These are phyloP conservation scores for Tuber melanosporum DNA, from an alignment of 495 filamentous ascomycete genomes.

Conservation along the genomic window DNA sequence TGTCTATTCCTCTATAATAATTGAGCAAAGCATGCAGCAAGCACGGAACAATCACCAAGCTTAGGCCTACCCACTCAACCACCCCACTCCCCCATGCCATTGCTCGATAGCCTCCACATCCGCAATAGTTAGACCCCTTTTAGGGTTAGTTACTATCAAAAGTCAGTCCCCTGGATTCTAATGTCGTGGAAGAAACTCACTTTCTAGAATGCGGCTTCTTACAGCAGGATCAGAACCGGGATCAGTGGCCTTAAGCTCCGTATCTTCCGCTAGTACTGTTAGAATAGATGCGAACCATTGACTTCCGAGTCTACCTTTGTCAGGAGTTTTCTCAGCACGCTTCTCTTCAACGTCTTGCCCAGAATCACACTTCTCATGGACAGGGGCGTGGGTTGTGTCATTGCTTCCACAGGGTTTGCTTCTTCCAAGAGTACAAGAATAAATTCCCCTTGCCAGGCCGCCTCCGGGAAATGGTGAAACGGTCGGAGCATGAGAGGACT, in stretches of 20 bases:
- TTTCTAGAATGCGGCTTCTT: not conserved
- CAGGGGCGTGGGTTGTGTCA: not conserved
- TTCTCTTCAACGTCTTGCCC: not conserved
- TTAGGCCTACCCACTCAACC: not conserved
- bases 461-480: not conserved
- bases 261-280: not conserved
- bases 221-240: not conserved
- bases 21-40: not conserved
- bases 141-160: not conserved
- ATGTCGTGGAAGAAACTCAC: not conserved
- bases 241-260: not conserved
- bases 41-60: not conserved
- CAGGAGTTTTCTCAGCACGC: not conserved
- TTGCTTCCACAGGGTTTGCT: not conserved
- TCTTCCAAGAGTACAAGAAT: not conserved
- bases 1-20: not conserved
- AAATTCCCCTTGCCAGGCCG: not conserved
- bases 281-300: not conserved
- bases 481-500: not conserved
- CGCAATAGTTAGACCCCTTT: not conserved
- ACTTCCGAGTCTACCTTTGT: not conserved
- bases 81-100: not conserved
- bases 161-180: not conserved
- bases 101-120: not conserved
- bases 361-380: not conserved